phyloP scores from a whole-genome alignment of 176 grass and related monocot genomes.

The Aegilops speltoides region DNA sequence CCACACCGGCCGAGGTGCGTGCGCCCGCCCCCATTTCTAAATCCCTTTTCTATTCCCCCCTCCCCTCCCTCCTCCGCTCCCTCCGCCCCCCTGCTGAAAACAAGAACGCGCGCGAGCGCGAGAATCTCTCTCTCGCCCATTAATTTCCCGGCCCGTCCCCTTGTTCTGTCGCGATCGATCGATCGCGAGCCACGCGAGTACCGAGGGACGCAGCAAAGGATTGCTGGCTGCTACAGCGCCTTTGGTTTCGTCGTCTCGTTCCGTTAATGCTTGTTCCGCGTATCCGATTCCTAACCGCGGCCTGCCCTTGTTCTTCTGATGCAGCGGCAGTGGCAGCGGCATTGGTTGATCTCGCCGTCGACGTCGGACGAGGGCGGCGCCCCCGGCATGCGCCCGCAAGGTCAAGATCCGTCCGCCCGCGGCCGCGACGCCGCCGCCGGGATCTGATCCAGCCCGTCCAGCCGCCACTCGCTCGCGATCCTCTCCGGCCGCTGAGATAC shows the following conservation, averaged over 20 bases:
- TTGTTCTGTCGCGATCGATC: not conserved
- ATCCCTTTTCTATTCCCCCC: slow-evolving; percentile 2
- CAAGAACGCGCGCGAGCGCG: not conserved
- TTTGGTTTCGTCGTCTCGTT: not conserved
- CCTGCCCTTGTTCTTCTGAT: not conserved
- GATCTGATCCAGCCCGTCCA: slow-evolving; percentile 8
- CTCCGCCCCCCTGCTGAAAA: not conserved
- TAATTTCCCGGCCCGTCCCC: too few relatives aligned
- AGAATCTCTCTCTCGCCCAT: not conserved
- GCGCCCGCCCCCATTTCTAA: slow-evolving; percentile 1
- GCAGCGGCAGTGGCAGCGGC: slow-evolving; percentile 26
- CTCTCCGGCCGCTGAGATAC: not conserved
- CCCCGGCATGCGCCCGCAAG: slow-evolving; percentile 16
- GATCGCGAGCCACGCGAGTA: not conserved
- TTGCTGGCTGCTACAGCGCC: too few relatives aligned
- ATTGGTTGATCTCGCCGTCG: slow-evolving; percentile 16
- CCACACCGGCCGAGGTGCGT: slow-evolving; percentile 42
- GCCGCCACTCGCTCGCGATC: not conserved
- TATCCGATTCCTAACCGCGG: not conserved
- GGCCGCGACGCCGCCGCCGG: not conserved
- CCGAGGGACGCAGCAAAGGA: too few relatives aligned
- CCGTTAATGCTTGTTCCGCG: not conserved
- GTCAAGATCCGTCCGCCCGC: not conserved
- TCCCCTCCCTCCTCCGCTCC: not conserved
- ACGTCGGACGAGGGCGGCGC: not conserved